Base-by-base conservation (phyloP, 805 yeast genomes). In the Naumovozyma baii region DNA sequence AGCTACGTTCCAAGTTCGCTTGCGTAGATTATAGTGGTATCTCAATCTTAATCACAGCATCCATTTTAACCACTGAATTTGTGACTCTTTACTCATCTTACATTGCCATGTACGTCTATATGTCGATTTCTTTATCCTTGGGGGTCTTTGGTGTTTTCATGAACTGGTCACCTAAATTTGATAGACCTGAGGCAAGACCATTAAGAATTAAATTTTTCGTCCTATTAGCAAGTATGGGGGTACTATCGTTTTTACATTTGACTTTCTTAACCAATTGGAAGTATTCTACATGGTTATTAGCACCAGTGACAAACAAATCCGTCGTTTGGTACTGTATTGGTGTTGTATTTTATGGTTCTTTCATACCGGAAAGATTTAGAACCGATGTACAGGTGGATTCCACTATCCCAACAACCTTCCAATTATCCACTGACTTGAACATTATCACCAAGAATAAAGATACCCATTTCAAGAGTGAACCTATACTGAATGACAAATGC, bases 1-100 rank as follows among this genome's bases (percentile, higher is more conserved):
- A 66, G 16, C 58, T 77, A 46, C 73, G 95, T 57, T 70, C 78
- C 47, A 73, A 76, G 39, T 85, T 83, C 63, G 96, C 96, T 0
- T 92, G 98, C 60, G 77, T 88, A 33, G 98, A 90, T 64, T 90
- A 90, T 61, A 81, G 94, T 5, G 98, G 98, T 2, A 90, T 90
- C 49, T 86, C 96, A 0, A 72, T 87, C 12, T 66, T 92, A 47
- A 88, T 90, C 50, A 82, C 95, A 0, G 90, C 94, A 13, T 83
- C 95, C 2, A 82, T 92, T 34, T 66, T 92, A 34, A 76, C 95
- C 3, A 80, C 90, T 0, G 95, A 90, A 61, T 87, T 84, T 59
- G 74, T 84, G 15, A 72, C 88, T 1, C 70, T 90, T 38, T 78
- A 75, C 55, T 48, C 48, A 17, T 44, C 45, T 31, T 44, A 42